Percentiles rank a stretch among this genome's conserved stretches.
These are phyloP conservation scores for Proliferodiscus dingleyae DNA, from an alignment of 2,329 filamentous ascomycete species.

Conservation along the genomic window DNA sequence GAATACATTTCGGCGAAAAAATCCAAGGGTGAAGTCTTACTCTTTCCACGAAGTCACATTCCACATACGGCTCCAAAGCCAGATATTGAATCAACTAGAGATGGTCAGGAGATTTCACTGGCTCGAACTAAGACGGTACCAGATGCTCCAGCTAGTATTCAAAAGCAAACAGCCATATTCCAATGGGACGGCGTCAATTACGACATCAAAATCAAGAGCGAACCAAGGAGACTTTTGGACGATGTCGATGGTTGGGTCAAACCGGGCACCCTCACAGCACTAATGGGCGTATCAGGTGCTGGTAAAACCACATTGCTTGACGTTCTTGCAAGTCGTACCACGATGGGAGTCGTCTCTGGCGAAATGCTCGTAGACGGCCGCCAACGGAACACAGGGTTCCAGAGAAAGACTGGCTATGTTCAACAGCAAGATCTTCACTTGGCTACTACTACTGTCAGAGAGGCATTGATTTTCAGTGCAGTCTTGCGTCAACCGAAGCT, in stretches of 20 bases:
- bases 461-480: slow-evolving; percentile 84
- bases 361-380: slow-evolving; percentile 68
- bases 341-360: slow-evolving; percentile 83
- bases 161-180: slow-evolving; percentile 48
- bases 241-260: slow-evolving; percentile 92
- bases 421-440: slow-evolving; percentile 90
- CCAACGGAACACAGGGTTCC: slow-evolving; percentile 72
- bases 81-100: slow-evolving; percentile 20
- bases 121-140: slow-evolving; percentile 30
- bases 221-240: slow-evolving; percentile 71
- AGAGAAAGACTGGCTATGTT: slow-evolving; percentile 87
- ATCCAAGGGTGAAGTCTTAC: slow-evolving; percentile 71
- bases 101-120: slow-evolving; percentile 32
- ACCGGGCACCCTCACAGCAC: slow-evolving; percentile 80
- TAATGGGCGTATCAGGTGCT: slow-evolving; percentile 68
- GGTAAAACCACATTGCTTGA: slow-evolving; percentile 84
- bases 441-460: slow-evolving; percentile 77
- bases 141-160: slow-evolving; percentile 24
- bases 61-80: slow-evolving; percentile 10
- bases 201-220: slow-evolving; percentile 70
- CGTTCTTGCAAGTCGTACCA: slow-evolving; percentile 71
- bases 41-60: slow-evolving; percentile 67
- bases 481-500: slow-evolving; percentile 76
- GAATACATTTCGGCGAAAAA: slow-evolving; percentile 61
- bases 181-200: slow-evolving; percentile 47